A percentile compares a stretch with the other conserved stretches of the same genome.
Evolutionary conservation across 345 rosid genomes (phyloP).

Genomic region (Boechera divaricarpa): DNA sequence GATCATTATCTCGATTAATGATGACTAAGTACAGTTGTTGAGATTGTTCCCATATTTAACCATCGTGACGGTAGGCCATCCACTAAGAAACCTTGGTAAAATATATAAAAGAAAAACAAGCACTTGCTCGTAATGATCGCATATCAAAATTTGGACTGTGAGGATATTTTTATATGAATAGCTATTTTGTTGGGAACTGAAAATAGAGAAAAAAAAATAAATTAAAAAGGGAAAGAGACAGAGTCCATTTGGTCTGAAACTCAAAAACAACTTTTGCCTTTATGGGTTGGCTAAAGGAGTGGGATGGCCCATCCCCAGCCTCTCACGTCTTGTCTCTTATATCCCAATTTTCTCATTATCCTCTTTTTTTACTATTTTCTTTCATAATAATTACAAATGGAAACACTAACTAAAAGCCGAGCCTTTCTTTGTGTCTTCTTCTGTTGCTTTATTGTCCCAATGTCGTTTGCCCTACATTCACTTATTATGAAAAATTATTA

Average conservation of each 20-base stretch:
- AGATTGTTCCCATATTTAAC: neutral
- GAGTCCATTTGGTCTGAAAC: constrained; percentile 49
- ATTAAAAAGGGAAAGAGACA: constrained; percentile 27
- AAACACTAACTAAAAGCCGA: constrained; percentile 32
- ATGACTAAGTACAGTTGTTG: no score
- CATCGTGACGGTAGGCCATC: neutral
- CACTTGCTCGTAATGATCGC: constrained; percentile 30
- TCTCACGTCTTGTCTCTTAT: constrained; percentile 50
- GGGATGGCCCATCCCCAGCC: constrained; percentile 50
- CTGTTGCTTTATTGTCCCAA: constrained; percentile 17
- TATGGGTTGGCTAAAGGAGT: constrained; percentile 53
- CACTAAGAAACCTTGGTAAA: neutral
- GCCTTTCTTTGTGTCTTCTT: constrained; percentile 20
- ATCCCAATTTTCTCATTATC: constrained; percentile 35
- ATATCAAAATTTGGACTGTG: constrained; percentile 1
- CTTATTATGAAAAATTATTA: constrained; percentile 3
- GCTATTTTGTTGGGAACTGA: constrained; percentile 34
- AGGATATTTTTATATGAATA: neutral
- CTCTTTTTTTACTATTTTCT: neutral
- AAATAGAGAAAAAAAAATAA: neutral
- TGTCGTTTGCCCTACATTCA: constrained; percentile 20
- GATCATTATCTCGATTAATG: neutral
- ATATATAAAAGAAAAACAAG: neutral
- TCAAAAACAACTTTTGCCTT: constrained; percentile 48
- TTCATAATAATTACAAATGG: constrained; percentile 36